Evolutionary conservation across 225 moss, liverwort and hornwort genomes (phyloP), one percentile per base, ranked within the genome.

Genomic region (Bryoerythrophyllum caledonicum): DNA sequence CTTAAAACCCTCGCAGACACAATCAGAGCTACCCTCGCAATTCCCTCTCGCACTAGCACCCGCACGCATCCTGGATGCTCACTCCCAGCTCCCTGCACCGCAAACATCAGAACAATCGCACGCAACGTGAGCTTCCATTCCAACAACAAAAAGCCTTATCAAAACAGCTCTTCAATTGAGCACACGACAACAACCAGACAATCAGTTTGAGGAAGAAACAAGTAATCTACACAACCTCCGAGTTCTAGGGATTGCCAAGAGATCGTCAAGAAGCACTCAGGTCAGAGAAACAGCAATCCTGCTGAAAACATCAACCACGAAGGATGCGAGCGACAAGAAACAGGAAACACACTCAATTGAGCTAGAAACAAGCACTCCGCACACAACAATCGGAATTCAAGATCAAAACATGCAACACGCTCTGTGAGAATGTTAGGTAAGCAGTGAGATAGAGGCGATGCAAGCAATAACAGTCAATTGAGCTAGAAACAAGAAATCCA

Each of bases 361-460:
- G 61, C 76, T 76, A 76, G 19, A 68, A 17, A 15, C 14, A 75
- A 75, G 74, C 65, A 67, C 53, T 32, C 62, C 44, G 41, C 11
- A 64, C 4, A 71, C 57, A 49, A 54, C 55, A 17, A 73, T 19
- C 56, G 23, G 9, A 73, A 62, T 62, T 72, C 7, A 23, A 24
- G 63, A 38, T 16, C 5, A 6, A 19, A 49, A 49, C 19, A 49
- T 49, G 17, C 17, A 16, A 46, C 16, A 16, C 5, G 24, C 34
- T 10, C 63, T 49, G 44, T 44, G 3, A 44, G 7, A 17, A 49
- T 38, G 38, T 49, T 49, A 49, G 17, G 48, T 49, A 17, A 17
- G 48, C 6, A 6, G 46, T 17, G 46, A 16, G 46, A 17, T 46
- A 4, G 46, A 49, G 34, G 48, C 17, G 6, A 17, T 49, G 48